Conservation (phyloP, 129 eudicot genomes). For the Cynara cardunculus region DNA sequence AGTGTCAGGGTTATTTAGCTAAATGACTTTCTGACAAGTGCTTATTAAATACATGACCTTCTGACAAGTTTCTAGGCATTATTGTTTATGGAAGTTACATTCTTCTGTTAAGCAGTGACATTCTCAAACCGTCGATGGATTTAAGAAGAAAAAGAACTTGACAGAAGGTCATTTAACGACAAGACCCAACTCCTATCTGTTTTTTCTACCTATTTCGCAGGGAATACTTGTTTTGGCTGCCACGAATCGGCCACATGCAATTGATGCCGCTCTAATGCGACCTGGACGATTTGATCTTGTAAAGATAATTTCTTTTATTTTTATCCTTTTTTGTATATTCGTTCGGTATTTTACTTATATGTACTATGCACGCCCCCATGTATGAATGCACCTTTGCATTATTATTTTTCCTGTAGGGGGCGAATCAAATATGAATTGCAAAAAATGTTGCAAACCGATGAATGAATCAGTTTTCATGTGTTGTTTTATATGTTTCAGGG, state of each 20-base stretch:
- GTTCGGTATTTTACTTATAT: background rate
- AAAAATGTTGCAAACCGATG: background rate
- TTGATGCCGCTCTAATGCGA: conserved; percentile 92
- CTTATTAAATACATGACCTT: background rate
- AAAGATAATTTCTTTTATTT: conserved; percentile 15
- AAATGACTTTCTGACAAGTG: background rate
- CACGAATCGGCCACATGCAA: conserved; percentile 85
- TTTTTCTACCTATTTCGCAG: conserved; percentile 30
- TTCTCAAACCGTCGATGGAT: background rate
- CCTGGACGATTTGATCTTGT: conserved; percentile 98
- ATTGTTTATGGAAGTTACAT: background rate
- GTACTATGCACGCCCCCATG: background rate
- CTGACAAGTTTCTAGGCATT: too few species aligned
- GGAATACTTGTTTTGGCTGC: conserved; percentile 99
- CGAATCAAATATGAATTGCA: background rate
- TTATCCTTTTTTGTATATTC: background rate
- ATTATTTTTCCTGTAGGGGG: background rate
- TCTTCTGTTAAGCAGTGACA: background rate
- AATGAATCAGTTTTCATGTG: background rate
- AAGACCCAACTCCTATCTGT: background rate
- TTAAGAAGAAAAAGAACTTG: background rate
- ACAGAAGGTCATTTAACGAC: background rate
- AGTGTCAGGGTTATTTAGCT: background rate
- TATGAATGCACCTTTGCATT: background rate
- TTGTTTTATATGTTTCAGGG: background rate